phyloP scores from a whole-genome alignment of 306 rosid species.

The Quercus ilex region DNA sequence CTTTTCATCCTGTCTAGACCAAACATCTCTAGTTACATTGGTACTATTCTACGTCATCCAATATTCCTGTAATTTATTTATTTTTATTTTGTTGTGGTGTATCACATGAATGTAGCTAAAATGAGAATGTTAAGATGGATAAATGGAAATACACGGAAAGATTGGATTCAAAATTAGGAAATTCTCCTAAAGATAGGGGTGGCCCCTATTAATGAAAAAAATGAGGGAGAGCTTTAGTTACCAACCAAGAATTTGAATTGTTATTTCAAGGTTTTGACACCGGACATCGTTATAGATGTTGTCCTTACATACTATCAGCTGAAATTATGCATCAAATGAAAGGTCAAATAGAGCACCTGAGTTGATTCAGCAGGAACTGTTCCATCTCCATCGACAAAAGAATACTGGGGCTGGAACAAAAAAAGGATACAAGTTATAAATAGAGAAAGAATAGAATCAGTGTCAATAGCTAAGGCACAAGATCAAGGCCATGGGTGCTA shows the following conservation, averaged over 20 bases:
- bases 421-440: slow-evolving; percentile 10
- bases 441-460: background rate
- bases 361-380: slow-evolving; percentile 92
- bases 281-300: background rate
- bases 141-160: too few species aligned
- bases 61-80: background rate
- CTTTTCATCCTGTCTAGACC: background rate
- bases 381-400: slow-evolving; percentile 85
- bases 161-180: too few species aligned
- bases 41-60: background rate
- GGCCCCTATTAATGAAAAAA: too few species aligned
- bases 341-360: slow-evolving; percentile 49
- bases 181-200: too few species aligned
- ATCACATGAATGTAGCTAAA: background rate
- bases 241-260: background rate
- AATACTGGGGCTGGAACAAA: slow-evolving; percentile 71
- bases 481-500: background rate
- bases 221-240: background rate
- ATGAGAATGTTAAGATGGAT: too few species aligned
- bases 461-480: background rate
- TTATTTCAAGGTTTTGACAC: background rate
- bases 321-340: slow-evolving; percentile 17
- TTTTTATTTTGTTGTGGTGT: background rate
- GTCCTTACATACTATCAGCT: background rate
- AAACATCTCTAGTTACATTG: background rate